Evolutionary conservation across 495 filamentous ascomycete species (phyloP).

Genomic region (Hypoxylon lenormandii): DNA sequence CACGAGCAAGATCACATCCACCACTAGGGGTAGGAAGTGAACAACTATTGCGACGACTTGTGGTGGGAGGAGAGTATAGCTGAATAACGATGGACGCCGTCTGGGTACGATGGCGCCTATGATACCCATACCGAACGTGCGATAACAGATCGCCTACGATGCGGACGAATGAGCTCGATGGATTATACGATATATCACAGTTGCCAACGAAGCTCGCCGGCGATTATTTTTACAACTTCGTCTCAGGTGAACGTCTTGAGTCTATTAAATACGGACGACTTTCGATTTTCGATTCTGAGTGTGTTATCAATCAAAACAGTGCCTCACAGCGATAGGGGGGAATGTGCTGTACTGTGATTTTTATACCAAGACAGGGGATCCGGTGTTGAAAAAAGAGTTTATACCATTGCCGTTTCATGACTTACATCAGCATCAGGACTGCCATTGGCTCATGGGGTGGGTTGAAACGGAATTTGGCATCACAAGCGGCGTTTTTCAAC

Average conservation of each 20-base stretch:
- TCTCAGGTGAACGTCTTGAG: slow-evolving; percentile 1
- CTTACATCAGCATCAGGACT: slow-evolving; percentile 47
- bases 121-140: slow-evolving; percentile 39
- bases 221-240: slow-evolving; percentile 17
- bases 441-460: slow-evolving; percentile 41
- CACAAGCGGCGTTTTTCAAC: slow-evolving; percentile 44
- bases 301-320: slow-evolving; percentile 37
- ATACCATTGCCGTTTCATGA: slow-evolving; percentile 48
- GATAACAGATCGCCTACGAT: slow-evolving; percentile 28
- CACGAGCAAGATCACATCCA: slow-evolving; percentile 80
- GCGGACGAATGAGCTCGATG: slow-evolving; percentile 20
- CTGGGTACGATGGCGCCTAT: slow-evolving; percentile 34
- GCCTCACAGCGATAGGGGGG: slow-evolving; percentile 13
- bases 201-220: slow-evolving; percentile 25
- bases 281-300: slow-evolving; percentile 46
- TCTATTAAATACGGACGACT: slow-evolving; percentile 18
- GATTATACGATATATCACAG: slow-evolving; percentile 18
- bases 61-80: slow-evolving; percentile 11
- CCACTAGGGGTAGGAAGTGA: slow-evolving; percentile 66
- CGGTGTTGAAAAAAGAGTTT: slow-evolving; percentile 46
- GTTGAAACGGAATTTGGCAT: slow-evolving; percentile 49
- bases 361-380: slow-evolving; percentile 44
- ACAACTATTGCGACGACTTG: neutral
- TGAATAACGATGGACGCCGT: slow-evolving; percentile 18
- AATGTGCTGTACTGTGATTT: slow-evolving; percentile 38